A percentile compares a stretch with the other conserved stretches of the same genome.
phyloP scores from a whole-genome alignment of 2,329 filamentous ascomycete species.

The Sclerotinia glacialis region DNA sequence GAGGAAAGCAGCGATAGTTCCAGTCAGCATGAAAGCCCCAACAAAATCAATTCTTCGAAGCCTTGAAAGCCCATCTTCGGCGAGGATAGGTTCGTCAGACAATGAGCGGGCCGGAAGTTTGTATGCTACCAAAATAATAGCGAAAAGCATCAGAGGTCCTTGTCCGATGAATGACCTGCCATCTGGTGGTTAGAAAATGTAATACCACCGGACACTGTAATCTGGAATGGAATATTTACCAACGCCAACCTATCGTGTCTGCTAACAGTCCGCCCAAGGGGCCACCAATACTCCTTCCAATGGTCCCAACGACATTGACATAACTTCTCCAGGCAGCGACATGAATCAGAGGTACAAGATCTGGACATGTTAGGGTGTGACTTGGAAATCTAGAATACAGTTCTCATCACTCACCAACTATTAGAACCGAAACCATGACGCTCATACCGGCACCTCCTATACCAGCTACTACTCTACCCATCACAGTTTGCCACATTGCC shows the following conservation, averaged over 20 bases:
- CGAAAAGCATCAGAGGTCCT: constrained; percentile 63
- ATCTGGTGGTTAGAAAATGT: neutral
- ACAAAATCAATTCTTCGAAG: constrained; percentile 69
- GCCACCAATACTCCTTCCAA: constrained; percentile 66
- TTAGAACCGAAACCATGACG: constrained; percentile 21
- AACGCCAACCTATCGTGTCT: constrained; percentile 72
- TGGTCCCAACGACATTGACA: constrained; percentile 69
- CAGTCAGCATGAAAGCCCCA: constrained; percentile 55
- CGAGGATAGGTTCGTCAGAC: constrained; percentile 54
- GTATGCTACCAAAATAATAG: constrained; percentile 61
- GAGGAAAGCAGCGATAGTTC: constrained; percentile 39
- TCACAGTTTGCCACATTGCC: constrained; percentile 64
- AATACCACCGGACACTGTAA: neutral
- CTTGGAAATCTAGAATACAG: neutral
- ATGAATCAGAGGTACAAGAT: constrained; percentile 45
- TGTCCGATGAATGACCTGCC: constrained; percentile 68
- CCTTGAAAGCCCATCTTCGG: constrained; percentile 63
- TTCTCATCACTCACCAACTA: constrained; percentile 16
- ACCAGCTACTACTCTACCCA: constrained; percentile 52
- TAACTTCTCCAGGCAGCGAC: constrained; percentile 62
- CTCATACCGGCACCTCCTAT: constrained; percentile 71
- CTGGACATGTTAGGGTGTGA: neutral
- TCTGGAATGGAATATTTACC: constrained; percentile 46
- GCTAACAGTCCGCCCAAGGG: constrained; percentile 70
- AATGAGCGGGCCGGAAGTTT: constrained; percentile 44